Evolutionary conservation across 352 stramenopile genomes (phyloP).

Genomic region (Globisporangium ultimum): DNA sequence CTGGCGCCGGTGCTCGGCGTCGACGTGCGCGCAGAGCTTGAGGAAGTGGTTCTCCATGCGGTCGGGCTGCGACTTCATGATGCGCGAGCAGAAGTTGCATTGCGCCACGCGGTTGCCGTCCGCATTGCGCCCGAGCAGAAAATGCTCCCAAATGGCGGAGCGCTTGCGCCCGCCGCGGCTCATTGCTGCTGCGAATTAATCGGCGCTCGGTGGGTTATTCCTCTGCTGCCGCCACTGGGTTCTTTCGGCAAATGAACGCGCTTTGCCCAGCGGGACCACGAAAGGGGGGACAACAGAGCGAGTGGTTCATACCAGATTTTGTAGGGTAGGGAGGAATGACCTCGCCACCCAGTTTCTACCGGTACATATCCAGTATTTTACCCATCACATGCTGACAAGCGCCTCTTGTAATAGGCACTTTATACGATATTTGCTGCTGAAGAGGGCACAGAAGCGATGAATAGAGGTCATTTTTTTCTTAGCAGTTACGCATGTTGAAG

Average conservation of each 20-base stretch:
- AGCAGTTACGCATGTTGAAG: too few relatives aligned
- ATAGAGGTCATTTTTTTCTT: too few relatives aligned
- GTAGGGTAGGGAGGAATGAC: neutral
- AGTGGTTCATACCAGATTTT: neutral
- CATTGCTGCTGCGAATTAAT: neutral
- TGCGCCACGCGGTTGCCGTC: conserved; percentile 16
- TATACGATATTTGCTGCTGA: too few relatives aligned
- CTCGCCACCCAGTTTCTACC: neutral
- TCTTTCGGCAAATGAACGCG: neutral
- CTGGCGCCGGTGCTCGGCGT: conserved; percentile 7
- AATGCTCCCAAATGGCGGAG: conserved; percentile 17
- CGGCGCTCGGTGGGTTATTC: neutral
- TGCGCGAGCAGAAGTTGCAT: conserved; percentile 14
- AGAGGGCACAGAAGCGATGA: too few relatives aligned
- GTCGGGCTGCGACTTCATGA: conserved; percentile 18
- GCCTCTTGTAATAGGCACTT: neutral
- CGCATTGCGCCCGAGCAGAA: conserved; percentile 5
- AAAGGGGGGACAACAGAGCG: neutral
- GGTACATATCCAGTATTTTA: neutral
- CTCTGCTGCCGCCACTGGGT: neutral
- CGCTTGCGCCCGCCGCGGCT: conserved; percentile 8
- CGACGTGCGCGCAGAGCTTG: conserved; percentile 14
- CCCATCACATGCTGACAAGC: neutral
- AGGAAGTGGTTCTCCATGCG: conserved; percentile 21
- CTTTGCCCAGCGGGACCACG: too few relatives aligned